A percentile compares a stretch with the other conserved stretches of the same genome.
phyloP scores from a whole-genome alignment of 1,284 basidiomycete species.

The Trichosporon asahii region DNA sequence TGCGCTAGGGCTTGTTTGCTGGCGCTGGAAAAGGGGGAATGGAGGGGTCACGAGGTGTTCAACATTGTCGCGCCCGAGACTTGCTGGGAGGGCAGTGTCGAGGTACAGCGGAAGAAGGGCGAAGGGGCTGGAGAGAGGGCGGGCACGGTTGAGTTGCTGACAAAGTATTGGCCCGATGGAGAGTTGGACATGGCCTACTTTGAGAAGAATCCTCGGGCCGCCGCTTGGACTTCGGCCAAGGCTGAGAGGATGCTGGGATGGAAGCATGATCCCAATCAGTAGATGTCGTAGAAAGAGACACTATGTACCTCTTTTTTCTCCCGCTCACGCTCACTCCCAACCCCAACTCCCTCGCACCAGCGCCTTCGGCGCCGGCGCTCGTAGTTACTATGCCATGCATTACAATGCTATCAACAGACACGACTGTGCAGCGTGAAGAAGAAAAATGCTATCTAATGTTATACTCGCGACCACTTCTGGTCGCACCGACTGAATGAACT shows the following conservation, averaged over 20 bases:
- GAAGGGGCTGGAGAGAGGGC: conserved; percentile 23
- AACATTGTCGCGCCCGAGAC: conserved; percentile 43
- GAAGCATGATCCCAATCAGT: conserved; percentile 42
- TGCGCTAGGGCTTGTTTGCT: conserved; percentile 43
- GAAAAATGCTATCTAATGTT: conserved; percentile 11
- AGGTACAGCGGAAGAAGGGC: conserved; percentile 14
- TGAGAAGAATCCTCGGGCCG: conserved; percentile 25
- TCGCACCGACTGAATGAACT: neutral
- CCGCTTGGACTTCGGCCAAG: conserved; percentile 44
- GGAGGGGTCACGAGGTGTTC: conserved; percentile 48
- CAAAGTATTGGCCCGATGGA: conserved; percentile 21
- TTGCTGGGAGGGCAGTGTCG: conserved; percentile 28
- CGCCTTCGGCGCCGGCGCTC: neutral
- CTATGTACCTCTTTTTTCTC: too few relatives aligned
- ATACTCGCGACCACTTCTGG: neutral
- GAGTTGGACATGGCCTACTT: conserved; percentile 31
- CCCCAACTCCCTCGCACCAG: neutral
- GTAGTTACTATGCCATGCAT: neutral
- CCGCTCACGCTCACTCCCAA: neutral
- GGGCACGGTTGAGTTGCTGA: conserved; percentile 28
- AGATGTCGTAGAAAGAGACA: too few relatives aligned
- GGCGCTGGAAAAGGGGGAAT: conserved; percentile 31
- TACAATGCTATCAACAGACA: conserved; percentile 10
- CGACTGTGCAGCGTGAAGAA: neutral
- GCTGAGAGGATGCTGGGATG: conserved; percentile 49